phyloP scores from a whole-genome alignment of 306 rosid species.

The Senna siamea region DNA sequence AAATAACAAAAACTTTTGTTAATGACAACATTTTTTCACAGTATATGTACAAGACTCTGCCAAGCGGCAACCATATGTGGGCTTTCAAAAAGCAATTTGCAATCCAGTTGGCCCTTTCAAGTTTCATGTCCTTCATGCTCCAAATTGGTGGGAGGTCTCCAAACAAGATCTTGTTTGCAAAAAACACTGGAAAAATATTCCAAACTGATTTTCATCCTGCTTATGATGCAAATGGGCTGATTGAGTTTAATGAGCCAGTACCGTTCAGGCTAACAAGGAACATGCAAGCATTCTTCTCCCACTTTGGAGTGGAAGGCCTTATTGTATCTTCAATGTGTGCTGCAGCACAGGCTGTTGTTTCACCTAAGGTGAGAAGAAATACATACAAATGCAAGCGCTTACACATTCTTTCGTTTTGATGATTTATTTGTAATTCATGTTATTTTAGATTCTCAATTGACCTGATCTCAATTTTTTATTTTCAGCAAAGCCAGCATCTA shows the following conservation, averaged over 20 bases:
- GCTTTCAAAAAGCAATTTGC: conserved; percentile 99
- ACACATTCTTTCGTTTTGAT: neutral
- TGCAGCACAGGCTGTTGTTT: conserved; percentile 93
- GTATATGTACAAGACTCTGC: conserved; percentile 94
- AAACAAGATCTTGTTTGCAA: conserved; percentile 92
- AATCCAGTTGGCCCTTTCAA: conserved; percentile 94
- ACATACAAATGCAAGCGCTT: neutral
- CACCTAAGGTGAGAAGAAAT: conserved; percentile 73
- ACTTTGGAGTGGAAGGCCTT: conserved; percentile 96
- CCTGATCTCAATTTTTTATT: conserved; percentile 35
- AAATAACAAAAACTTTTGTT: conserved; percentile 76
- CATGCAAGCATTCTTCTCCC: conserved; percentile 93
- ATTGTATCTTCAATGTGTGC: conserved; percentile 99
- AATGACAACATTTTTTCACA: conserved; percentile 91
- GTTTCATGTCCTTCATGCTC: conserved; percentile 94
- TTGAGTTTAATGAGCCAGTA: conserved; percentile 92
- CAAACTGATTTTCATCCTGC: conserved; percentile 99
- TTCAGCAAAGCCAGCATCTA: conserved; percentile 95
- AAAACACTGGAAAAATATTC: conserved; percentile 97
- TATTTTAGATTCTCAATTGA: conserved; percentile 31
- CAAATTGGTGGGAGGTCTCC: conserved; percentile 99
- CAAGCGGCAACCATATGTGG: conserved; percentile 93
- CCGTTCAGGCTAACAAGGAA: conserved; percentile 98
- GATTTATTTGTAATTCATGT: conserved; percentile 15
- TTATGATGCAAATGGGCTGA: conserved; percentile 89